Conservation (phyloP, 768 basidiomycete species). For the Chalciporus chontae region DNA sequence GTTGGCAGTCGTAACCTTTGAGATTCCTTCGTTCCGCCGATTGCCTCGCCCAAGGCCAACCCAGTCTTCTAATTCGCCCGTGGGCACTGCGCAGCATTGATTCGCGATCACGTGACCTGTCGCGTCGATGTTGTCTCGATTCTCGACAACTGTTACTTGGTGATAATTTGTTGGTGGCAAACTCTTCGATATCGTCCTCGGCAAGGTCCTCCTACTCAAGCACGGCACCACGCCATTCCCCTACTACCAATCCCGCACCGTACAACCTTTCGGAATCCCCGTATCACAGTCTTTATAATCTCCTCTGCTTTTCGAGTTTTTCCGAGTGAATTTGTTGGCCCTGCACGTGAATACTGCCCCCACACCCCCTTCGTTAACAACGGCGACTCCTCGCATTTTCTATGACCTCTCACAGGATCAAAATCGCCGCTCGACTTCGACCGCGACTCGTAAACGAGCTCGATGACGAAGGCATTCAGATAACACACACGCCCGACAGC, state of each 20-base stretch:
- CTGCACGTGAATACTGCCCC: no score
- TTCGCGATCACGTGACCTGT: constrained; percentile 23
- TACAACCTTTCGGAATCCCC: background rate
- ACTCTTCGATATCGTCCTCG: constrained; percentile 1
- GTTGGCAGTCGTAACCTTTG: no score
- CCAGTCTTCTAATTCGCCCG: no score
- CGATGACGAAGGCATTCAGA: constrained; percentile 57
- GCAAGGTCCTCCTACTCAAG: background rate
- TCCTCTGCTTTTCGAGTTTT: background rate
- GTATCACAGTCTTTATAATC: background rate
- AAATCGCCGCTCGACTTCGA: constrained; percentile 68
- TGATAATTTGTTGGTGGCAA: constrained; percentile 24
- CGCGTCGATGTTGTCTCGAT: constrained; percentile 15
- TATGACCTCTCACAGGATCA: constrained; percentile 48
- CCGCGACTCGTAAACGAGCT: constrained; percentile 61
- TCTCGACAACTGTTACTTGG: background rate
- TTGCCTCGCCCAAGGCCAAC: no score
- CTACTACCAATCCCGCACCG: background rate
- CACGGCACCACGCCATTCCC: no score
- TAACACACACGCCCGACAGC: constrained; percentile 42
- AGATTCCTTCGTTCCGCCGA: no score
- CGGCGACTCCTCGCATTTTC: background rate
- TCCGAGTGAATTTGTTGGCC: background rate
- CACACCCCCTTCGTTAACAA: background rate
- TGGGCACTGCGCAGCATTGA: no score